phyloP scores from a whole-genome alignment of 2,329 filamentous ascomycete genomes.

The Botrytis medusae region DNA sequence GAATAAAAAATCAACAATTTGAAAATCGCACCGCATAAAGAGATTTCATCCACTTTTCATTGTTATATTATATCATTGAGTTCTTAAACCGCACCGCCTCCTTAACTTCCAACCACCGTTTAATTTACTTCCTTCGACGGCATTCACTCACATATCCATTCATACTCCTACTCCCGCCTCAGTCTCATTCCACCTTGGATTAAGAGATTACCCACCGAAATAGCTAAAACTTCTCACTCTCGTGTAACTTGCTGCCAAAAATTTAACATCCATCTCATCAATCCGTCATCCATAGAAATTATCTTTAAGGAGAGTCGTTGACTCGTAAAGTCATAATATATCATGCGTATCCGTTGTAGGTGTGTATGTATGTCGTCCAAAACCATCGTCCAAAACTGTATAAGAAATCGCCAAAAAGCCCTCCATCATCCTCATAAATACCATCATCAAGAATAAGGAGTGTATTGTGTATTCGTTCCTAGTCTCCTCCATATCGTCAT shows the following conservation, averaged over 20 bases:
- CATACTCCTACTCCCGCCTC: no score
- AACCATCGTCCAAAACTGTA: conserved; percentile 9
- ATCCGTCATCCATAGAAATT: not conserved
- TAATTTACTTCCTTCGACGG: no score
- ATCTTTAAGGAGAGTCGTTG: not conserved
- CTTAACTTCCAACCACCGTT: not conserved
- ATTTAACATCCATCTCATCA: not conserved
- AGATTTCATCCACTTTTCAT: not conserved
- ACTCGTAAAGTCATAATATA: not conserved
- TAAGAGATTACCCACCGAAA: not conserved
- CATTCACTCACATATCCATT: not conserved
- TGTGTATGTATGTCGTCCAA: conserved; percentile 3
- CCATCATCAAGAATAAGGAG: not conserved
- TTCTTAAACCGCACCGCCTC: not conserved
- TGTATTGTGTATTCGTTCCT: not conserved
- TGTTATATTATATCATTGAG: not conserved
- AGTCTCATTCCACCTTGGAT: not conserved
- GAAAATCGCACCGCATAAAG: not conserved
- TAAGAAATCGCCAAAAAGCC: conserved; percentile 4
- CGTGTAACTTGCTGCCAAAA: not conserved
- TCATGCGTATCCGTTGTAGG: not conserved
- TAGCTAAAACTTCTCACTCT: not conserved
- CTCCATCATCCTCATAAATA: not conserved
- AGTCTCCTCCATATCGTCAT: no score
- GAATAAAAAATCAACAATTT: not conserved